Evolutionary conservation across 345 rosid species (phyloP).

Genomic region (Anastatica hierochuntica): DNA sequence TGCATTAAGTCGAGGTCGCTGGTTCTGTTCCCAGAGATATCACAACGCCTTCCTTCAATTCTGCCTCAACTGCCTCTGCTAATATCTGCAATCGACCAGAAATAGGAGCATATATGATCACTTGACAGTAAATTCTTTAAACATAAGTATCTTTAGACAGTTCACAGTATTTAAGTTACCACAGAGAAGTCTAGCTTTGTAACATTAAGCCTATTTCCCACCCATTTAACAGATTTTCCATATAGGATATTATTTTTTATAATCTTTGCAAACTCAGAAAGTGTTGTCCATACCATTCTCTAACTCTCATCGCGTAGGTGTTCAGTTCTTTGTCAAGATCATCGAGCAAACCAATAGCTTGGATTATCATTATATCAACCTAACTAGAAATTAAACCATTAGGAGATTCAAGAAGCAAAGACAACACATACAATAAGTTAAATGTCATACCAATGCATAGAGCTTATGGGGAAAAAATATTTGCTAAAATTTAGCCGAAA

Average conservation of each 20-base stretch:
- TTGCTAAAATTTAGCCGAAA: no score
- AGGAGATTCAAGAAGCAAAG: no score
- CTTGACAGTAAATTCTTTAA: neutral
- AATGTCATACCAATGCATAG: no score
- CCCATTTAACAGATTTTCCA: conserved; percentile 71
- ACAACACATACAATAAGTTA: no score
- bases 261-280: conserved; percentile 96
- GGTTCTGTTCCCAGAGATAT: conserved; percentile 94
- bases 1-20: conserved; percentile 40
- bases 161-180: neutral
- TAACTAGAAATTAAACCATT: no score
- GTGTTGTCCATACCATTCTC: conserved; percentile 97
- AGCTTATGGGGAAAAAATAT: no score
- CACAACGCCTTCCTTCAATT: conserved; percentile 69
- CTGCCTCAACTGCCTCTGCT: conserved; percentile 61
- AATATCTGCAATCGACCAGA: conserved; percentile 35
- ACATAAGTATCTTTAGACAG: neutral
- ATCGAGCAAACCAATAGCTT: conserved; percentile 88
- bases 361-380: conserved; percentile 98
- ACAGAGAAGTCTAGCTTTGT: conserved; percentile 80
- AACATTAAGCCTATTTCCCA: conserved; percentile 75
- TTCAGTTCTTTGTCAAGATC: conserved; percentile 96
- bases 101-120: neutral
- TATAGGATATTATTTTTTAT: conserved; percentile 68
- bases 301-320: conserved; percentile 83